phyloP scores from a whole-genome alignment of 1,139 yeast genomes.

The Debaryomyces sp. region DNA sequence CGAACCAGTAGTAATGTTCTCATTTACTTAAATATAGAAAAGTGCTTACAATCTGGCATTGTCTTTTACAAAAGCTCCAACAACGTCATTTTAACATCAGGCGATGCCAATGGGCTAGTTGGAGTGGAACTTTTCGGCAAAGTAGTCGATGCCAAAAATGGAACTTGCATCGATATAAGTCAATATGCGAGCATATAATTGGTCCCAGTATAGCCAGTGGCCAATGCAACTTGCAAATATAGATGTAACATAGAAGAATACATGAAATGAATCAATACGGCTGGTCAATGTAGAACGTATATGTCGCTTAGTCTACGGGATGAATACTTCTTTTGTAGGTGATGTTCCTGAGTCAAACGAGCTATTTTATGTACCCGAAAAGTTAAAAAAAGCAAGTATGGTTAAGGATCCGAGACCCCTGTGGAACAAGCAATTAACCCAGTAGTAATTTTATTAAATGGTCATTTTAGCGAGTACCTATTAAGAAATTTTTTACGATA shows the following conservation, averaged over 20 bases:
- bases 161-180: conserved; percentile 7
- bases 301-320: neutral
- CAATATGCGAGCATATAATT: neutral
- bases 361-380: neutral
- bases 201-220: neutral
- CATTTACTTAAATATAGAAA: conserved; percentile 61
- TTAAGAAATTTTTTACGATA: neutral
- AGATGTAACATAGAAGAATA: neutral
- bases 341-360: neutral
- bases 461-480: neutral
- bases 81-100: conserved; percentile 72
- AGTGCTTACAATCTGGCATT: conserved; percentile 49
- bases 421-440: neutral
- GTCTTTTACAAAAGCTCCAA: conserved; percentile 67
- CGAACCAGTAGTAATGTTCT: conserved; percentile 60
- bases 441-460: neutral
- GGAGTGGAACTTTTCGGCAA: conserved; percentile 47
- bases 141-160: conserved; percentile 23
- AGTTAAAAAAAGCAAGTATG: neutral
- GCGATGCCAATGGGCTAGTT: conserved; percentile 58
- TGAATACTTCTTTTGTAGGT: neutral
- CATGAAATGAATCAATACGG: neutral
- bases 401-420: neutral
- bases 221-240: neutral
- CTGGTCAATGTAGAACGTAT: neutral